These are phyloP conservation scores for Platismatia glauca DNA, from an alignment of 495 filamentous ascomycete genomes.

Conservation along the genomic window DNA sequence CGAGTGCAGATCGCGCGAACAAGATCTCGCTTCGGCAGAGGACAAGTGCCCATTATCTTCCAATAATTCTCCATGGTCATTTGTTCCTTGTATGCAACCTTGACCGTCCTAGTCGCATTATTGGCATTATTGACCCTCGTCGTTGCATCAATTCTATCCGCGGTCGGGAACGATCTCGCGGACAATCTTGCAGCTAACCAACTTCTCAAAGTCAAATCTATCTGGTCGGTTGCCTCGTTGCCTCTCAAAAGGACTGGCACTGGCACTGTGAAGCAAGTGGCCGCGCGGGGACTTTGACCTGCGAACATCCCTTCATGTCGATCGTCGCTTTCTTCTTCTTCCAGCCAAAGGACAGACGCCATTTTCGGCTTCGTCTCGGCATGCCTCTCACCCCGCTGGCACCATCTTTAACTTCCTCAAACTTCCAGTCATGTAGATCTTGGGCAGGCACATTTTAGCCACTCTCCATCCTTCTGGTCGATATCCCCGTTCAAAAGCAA, in stretches of 20 bases:
- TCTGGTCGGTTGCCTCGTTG: background rate
- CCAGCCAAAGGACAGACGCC: slow-evolving; percentile 5
- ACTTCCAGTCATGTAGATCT: slow-evolving; percentile 17
- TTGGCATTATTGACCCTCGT: too few relatives aligned
- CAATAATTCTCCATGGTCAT: background rate
- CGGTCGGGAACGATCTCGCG: too few relatives aligned
- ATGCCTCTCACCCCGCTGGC: slow-evolving; percentile 8
- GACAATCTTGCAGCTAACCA: background rate
- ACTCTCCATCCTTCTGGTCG: background rate
- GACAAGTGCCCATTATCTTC: background rate
- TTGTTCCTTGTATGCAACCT: background rate
- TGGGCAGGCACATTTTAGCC: slow-evolving; percentile 9
- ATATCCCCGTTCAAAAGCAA: background rate
- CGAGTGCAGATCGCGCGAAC: slow-evolving; percentile 4
- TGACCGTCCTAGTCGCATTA: too few relatives aligned
- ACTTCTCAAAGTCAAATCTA: background rate
- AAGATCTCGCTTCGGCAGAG: slow-evolving; percentile 1
- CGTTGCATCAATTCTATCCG: too few relatives aligned
- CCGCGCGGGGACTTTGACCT: background rate
- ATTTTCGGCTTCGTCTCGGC: slow-evolving; percentile 17
- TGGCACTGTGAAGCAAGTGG: too few relatives aligned
- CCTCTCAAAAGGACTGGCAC: too few relatives aligned
- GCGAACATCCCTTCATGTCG: slow-evolving; percentile 2
- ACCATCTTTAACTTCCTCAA: slow-evolving; percentile 5
- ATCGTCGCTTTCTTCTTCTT: background rate